Base-by-base conservation (phyloP, 805 yeast genomes). In the Schizosaccharomyces pombe region DNA sequence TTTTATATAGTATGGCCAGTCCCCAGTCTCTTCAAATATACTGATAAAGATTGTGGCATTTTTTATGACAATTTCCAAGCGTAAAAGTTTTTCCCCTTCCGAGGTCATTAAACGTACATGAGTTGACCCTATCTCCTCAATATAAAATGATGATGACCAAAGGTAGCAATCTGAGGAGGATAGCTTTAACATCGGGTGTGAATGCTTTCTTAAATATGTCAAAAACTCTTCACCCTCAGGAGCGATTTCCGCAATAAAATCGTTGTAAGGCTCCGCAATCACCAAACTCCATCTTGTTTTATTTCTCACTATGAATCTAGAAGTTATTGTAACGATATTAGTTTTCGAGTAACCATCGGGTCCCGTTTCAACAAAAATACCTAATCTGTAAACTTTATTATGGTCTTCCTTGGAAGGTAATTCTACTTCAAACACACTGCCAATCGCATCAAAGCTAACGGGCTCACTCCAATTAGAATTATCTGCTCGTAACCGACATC, bases 1-100 rank as follows among this genome's bases (percentile, higher is more conserved):
- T 57, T 95, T 71, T 47, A 91, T 79, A 0, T 95, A 84, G 63
- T 70, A 91, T 11, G 98, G 99, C 99, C 99, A 91, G 56, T 74
- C 71, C 57, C 78, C 74, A 34, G 77, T 76, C 1, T 94, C 91
- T 62, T 79, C 79, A 47, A 74, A 75, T 37, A 89, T 65, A 58
- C 79, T 80, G 52, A 91, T 74, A 61, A 85, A 87, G 19, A 93
- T 69, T 0, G 95, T 77, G 0, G 94, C 86, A 47, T 77, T 75
- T 58, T 87, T 95, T n/a, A 85, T 70, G 34, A 80, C 64, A 28
- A 85, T 75, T 56, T 82, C 87, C 30, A 85, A 75, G 62, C 82
- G 79, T 33, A 86, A 66, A 40, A 91, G 69, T 28, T 74, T 70
- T 61, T 84, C 93, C 1, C 69, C 67, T 12, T 73, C 73, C 30